Evolutionary conservation across 805 yeast genomes (phyloP).

Genomic region (Candida glaebosa): DNA sequence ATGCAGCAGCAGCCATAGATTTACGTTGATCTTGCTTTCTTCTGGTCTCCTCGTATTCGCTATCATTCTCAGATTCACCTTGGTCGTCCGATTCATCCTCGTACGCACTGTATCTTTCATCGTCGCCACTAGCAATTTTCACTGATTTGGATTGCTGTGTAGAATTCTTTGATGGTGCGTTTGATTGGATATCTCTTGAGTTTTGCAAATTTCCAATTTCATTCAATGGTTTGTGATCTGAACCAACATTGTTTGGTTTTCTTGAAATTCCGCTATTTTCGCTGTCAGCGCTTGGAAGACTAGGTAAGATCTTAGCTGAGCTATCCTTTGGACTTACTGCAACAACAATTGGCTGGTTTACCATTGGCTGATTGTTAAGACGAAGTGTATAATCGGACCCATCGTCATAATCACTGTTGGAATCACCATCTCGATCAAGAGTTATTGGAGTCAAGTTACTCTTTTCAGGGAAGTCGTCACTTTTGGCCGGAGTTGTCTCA

Average conservation of each 20-base stretch:
- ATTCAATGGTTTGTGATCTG: slow-evolving; percentile 3
- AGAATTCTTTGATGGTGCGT: neutral
- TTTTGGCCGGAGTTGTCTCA: slow-evolving; percentile 30
- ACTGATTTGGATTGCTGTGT: slow-evolving; percentile 1
- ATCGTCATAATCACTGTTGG: neutral
- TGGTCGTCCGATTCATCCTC: slow-evolving; percentile 16
- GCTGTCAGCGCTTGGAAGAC: neutral
- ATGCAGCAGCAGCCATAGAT: slow-evolving; percentile 51
- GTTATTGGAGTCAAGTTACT: slow-evolving; percentile 4
- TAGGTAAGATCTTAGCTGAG: neutral
- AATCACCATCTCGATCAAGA: slow-evolving; percentile 5
- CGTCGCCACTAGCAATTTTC: slow-evolving; percentile 2
- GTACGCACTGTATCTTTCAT: slow-evolving; percentile 8
- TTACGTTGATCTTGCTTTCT: slow-evolving; percentile 44
- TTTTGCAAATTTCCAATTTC: slow-evolving; percentile 5
- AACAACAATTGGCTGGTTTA: neutral
- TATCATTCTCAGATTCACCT: slow-evolving; percentile 12
- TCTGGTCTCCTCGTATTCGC: slow-evolving; percentile 32
- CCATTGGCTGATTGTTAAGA: neutral
- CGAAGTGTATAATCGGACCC: neutral
- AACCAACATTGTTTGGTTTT: neutral
- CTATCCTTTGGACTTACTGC: neutral
- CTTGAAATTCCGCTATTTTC: neutral
- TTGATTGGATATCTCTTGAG: neutral
- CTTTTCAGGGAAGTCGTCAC: slow-evolving; percentile 8